A percentile compares a stretch with the other conserved stretches of the same genome.
Conservation (phyloP, 352 stramenopile species). For the Detonula confervacea region DNA sequence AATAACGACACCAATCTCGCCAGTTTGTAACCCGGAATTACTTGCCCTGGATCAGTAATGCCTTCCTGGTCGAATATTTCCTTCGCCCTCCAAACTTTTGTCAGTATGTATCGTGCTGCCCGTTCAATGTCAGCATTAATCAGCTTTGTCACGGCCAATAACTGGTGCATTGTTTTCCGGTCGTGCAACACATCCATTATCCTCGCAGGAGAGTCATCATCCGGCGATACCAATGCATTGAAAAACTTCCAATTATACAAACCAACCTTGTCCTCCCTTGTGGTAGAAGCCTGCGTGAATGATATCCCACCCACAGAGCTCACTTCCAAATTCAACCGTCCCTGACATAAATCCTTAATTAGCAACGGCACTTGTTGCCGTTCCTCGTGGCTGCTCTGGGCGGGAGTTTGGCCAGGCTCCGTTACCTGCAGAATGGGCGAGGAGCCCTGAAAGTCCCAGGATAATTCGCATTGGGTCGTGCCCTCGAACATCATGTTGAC, state of each 20-base stretch:
- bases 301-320: constrained; percentile 82
- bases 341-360: constrained; percentile 80
- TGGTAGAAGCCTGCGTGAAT: constrained; percentile 78
- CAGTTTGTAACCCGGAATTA: constrained; percentile 81
- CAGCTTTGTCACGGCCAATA: constrained; percentile 78
- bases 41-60: constrained; percentile 78
- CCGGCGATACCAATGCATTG: constrained; percentile 84
- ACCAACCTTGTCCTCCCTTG: constrained; percentile 78
- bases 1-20: constrained; percentile 76
- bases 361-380: constrained; percentile 79
- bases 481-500: constrained; percentile 85
- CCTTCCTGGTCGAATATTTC: constrained; percentile 84
- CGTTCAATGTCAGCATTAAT: constrained; percentile 81
- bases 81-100: constrained; percentile 81
- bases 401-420: constrained; percentile 65
- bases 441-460: constrained; percentile 84
- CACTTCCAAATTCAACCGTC: constrained; percentile 80
- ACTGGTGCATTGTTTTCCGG: constrained; percentile 81
- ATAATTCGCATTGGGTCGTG: constrained; percentile 78
- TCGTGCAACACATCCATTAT: constrained; percentile 85
- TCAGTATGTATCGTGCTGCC: constrained; percentile 64
- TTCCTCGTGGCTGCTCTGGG: constrained; percentile 74
- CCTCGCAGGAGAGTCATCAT: constrained; percentile 67
- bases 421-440: constrained; percentile 83
- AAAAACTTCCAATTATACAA: constrained; percentile 88